phyloP scores from a whole-genome alignment of 2,329 filamentous ascomycete species.

The Hypoxylon sp. region DNA sequence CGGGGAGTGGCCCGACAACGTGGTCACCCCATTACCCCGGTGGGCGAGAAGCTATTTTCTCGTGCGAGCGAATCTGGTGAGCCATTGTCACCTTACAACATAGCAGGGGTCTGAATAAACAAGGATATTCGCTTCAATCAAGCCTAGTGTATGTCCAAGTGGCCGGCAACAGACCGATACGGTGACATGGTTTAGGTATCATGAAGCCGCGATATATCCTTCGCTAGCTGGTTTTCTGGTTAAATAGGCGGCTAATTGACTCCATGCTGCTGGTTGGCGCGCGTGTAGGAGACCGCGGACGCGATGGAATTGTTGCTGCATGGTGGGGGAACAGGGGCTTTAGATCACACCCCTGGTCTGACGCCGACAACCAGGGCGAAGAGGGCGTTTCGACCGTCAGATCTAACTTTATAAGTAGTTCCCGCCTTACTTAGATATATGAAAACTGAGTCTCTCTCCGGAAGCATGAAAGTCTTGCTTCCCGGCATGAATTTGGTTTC shows the following conservation, averaged over 20 bases:
- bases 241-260: neutral
- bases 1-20: neutral
- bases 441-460: no score
- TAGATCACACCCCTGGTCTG: neutral
- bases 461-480: no score
- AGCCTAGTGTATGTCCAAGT: neutral
- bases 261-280: neutral
- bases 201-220: neutral
- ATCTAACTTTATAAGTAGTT: no score
- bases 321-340: neutral
- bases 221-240: neutral
- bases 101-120: neutral
- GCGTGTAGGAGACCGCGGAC: neutral
- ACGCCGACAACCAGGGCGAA: no score
- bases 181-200: neutral
- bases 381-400: no score
- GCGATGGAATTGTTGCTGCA: neutral
- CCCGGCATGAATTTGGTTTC: no score
- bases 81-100: neutral
- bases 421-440: no score
- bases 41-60: neutral
- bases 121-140: neutral
- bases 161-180: neutral
- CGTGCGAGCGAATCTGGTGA: neutral
- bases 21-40: constrained; percentile 1